These are phyloP conservation scores for Prunella vulgaris DNA, from an alignment of 257 asterid species.

Conservation along the genomic window DNA sequence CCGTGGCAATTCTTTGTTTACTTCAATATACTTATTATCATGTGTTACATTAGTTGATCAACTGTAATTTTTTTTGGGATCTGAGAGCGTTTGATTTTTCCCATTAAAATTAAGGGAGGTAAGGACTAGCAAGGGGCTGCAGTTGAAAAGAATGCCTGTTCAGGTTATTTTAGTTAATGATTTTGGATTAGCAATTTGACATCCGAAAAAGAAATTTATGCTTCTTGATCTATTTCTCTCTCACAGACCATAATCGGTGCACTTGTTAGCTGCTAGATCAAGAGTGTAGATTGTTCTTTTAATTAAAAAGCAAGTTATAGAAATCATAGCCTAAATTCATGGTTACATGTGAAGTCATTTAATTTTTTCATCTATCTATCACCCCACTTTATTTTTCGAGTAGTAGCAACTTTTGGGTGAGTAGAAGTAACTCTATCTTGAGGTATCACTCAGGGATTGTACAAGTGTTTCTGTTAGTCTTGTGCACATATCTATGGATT, in stretches of 20 bases:
- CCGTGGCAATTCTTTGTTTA: background rate
- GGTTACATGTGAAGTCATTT: background rate
- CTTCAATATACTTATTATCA: background rate
- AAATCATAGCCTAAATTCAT: background rate
- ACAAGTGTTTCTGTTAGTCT: background rate
- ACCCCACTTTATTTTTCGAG: background rate
- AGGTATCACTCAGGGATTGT: background rate
- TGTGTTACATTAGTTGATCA: background rate
- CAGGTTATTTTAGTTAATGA: background rate
- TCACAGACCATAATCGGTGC: background rate
- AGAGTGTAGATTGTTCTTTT: background rate
- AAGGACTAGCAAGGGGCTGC: background rate
- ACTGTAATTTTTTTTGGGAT: background rate
- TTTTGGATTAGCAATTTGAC: background rate
- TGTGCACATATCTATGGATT: background rate
- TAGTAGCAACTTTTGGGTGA: background rate
- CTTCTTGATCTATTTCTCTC: background rate
- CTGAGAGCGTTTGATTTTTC: background rate
- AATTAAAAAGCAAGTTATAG: background rate
- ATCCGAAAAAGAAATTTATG: background rate
- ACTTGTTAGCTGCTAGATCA: background rate
- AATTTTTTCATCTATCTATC: background rate
- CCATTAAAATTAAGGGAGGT: background rate
- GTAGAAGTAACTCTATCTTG: background rate
- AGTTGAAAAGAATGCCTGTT: background rate